Conservation (phyloP, 2,329 filamentous ascomycete genomes). For the Phialemonium atrogriseum region DNA sequence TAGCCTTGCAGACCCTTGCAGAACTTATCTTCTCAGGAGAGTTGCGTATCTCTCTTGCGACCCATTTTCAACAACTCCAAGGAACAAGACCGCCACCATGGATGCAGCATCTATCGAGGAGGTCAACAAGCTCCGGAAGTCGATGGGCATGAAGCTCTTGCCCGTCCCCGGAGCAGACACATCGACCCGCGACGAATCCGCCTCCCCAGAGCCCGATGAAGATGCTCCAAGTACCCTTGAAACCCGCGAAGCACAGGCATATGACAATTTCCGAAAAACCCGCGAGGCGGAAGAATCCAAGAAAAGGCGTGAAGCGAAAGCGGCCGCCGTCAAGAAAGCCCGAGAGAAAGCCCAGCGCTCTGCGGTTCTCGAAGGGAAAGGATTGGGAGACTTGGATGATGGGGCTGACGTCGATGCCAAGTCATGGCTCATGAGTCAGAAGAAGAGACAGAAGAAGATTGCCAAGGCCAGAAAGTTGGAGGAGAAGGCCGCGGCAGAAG, state of each 20-base stretch:
- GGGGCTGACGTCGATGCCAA: constrained; percentile 66
- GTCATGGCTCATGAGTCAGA: constrained; percentile 79
- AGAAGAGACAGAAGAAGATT: constrained; percentile 91
- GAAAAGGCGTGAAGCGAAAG: constrained; percentile 68
- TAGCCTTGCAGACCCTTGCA: no score
- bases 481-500: constrained; percentile 70
- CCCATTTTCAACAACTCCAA: no score
- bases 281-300: constrained; percentile 69
- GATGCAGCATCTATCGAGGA: constrained; percentile 77
- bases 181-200: constrained; percentile 26
- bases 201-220: constrained; percentile 47
- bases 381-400: constrained; percentile 68
- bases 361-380: constrained; percentile 69
- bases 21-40: not conserved
- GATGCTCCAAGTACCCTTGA: constrained; percentile 79
- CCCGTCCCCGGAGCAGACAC: constrained; percentile 63
- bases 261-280: constrained; percentile 61
- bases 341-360: constrained; percentile 75
- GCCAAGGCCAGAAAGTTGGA: constrained; percentile 64
- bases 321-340: constrained; percentile 78
- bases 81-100: constrained; percentile 34
- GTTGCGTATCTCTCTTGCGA: no score
- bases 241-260: constrained; percentile 62
- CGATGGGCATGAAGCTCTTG: constrained; percentile 83
- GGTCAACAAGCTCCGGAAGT: constrained; percentile 83